Evolutionary conservation across 2,329 filamentous ascomycete genomes (phyloP).

Genomic region (Monosporascus sp.): DNA sequence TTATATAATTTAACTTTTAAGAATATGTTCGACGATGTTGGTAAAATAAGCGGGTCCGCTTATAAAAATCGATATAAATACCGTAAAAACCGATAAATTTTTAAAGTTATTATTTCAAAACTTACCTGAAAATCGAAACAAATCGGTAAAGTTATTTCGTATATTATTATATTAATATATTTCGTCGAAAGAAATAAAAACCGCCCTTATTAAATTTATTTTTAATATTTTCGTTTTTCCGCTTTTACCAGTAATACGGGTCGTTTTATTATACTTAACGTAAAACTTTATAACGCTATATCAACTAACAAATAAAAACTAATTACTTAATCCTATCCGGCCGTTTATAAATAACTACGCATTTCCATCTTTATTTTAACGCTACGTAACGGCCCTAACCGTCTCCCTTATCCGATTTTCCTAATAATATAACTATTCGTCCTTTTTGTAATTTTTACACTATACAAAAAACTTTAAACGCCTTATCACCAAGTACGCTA

Average conservation of each 20-base stretch:
- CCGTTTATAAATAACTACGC: neutral
- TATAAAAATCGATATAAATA: conserved; percentile 2
- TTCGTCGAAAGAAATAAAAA: neutral
- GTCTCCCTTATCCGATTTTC: too few relatives aligned
- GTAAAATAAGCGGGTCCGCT: neutral
- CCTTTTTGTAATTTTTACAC: too few relatives aligned
- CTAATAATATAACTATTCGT: too few relatives aligned
- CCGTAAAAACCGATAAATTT: neutral
- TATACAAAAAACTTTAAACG: too few relatives aligned
- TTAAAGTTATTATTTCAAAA: conserved; percentile 1
- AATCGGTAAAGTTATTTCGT: neutral
- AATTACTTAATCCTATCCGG: neutral
- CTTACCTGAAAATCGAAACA: neutral
- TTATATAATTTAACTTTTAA: neutral
- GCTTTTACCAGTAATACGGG: neutral
- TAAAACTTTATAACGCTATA: neutral
- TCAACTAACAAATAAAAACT: neutral
- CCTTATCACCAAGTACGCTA: too few relatives aligned
- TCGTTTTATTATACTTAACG: neutral
- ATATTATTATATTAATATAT: conserved; percentile 2
- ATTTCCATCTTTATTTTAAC: too few relatives aligned
- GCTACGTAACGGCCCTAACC: too few relatives aligned
- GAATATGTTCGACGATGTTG: neutral
- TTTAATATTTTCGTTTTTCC: neutral
- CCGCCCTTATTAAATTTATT: too few relatives aligned